Evolutionary conservation across 164 flowering plant genomes (phyloP).

Genomic region (Chimonanthus salicifolius): DNA sequence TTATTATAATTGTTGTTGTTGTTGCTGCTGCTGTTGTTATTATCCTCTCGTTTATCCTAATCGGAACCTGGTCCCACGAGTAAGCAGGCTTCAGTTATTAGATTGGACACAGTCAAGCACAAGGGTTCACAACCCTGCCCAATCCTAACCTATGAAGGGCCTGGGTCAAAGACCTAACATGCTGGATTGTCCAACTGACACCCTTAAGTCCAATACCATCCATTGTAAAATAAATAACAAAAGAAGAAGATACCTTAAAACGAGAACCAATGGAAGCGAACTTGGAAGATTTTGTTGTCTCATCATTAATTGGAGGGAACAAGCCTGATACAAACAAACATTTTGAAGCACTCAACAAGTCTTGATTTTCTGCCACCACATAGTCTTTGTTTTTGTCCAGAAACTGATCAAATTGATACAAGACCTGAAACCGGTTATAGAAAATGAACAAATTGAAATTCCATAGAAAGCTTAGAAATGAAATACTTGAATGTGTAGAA

Average conservation of each 20-base stretch:
- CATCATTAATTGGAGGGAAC: conserved; percentile 66
- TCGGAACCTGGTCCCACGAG: too few relatives aligned
- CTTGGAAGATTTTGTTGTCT: conserved; percentile 52
- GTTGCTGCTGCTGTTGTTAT: too few relatives aligned
- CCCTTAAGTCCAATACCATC: too few relatives aligned
- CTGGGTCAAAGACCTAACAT: neutral
- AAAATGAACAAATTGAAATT: neutral
- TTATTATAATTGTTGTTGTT: too few relatives aligned
- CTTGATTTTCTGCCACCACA: conserved; percentile 86
- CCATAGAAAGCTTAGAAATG: neutral
- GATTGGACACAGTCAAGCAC: too few relatives aligned
- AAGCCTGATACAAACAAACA: conserved; percentile 73
- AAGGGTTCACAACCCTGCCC: too few relatives aligned
- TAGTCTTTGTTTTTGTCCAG: conserved; percentile 94
- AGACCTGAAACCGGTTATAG: conserved; percentile 54
- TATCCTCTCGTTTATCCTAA: too few relatives aligned
- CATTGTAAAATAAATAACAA: too few relatives aligned
- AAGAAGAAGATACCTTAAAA: conserved; percentile 52
- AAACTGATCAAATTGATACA: conserved; percentile 77
- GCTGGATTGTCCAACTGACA: neutral
- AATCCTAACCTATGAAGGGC: too few relatives aligned
- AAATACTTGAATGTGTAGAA: neutral
- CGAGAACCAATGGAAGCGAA: conserved; percentile 89
- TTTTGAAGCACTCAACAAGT: conserved; percentile 65
- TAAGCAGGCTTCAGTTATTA: too few relatives aligned